Conservation (phyloP, 2,329 filamentous ascomycete genomes). For the Amphichorda felina region DNA sequence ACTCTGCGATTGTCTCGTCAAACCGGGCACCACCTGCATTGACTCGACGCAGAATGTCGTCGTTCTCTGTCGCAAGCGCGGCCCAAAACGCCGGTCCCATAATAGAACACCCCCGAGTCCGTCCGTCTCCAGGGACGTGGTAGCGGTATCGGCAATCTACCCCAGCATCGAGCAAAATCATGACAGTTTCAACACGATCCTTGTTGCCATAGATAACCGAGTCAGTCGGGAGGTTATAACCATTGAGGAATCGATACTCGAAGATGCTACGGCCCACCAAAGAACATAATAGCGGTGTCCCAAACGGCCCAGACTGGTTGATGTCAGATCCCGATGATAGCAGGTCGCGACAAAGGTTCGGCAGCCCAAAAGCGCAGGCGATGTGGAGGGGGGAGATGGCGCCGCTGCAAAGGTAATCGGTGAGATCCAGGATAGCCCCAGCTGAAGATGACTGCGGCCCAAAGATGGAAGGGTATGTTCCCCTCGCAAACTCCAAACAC, state of each 20-base stretch:
- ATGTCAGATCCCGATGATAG: constrained; percentile 9
- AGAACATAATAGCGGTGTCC: constrained; percentile 20
- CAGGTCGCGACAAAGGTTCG: constrained; percentile 14
- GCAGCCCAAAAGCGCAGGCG: constrained; percentile 19
- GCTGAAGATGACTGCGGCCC: constrained; percentile 10
- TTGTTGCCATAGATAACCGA: constrained; percentile 2
- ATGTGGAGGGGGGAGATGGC: constrained; percentile 19
- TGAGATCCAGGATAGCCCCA: constrained; percentile 14
- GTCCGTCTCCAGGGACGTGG: constrained; percentile 2
- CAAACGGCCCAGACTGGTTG: constrained; percentile 11
- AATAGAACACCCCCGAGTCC: constrained; percentile 9
- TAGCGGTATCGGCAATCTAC: constrained; percentile 9
- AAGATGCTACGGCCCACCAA: constrained; percentile 17
- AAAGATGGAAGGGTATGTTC: constrained; percentile 13
- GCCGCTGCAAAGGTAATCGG: constrained; percentile 14
- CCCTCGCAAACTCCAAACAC: constrained; percentile 19
- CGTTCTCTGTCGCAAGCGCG: constrained; percentile 10
- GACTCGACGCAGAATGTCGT: constrained; percentile 11
- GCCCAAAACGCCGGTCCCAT: constrained; percentile 14
- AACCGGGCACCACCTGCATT: constrained; percentile 7
- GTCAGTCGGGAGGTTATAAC: constrained; percentile 5
- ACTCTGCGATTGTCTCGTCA: constrained; percentile 7
- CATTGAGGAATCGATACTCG: constrained; percentile 6
- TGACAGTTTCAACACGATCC: constrained; percentile 9
- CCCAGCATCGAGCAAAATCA: constrained; percentile 10